Evolutionary conservation across 345 rosid species (phyloP), one percentile per base, ranked within the genome.

Genomic region (Cardamine occulta): DNA sequence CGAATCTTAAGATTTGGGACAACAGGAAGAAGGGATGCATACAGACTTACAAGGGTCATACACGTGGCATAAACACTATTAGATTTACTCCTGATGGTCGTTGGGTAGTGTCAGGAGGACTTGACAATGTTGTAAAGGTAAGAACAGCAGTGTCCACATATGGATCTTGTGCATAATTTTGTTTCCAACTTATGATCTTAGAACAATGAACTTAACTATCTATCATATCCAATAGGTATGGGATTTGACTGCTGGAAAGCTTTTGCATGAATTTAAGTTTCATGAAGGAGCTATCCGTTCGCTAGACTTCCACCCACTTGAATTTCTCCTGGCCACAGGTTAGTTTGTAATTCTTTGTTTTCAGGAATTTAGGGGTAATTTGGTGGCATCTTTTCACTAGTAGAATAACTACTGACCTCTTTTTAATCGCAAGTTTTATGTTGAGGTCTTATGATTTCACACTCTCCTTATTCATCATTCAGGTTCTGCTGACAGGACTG

Each of bases 31-130:
- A 93, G 72, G 99, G 97, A 52, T 89, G 98, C 80, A 89, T 89
- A 77, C 99, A 93, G 79, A 93, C 97, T 2, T 93, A 90, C 86
- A 90, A 86, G 85, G 98, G 99, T 49, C 98, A 95, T 73, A 84
- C 89, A 12, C 89, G 78, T 79, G 96, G 91, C 70, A 74, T 95
- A 66, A 81, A 81, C 80, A 88, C 96, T 47, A 93, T 95, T 67
- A 87, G 82, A 64, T 95, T 95, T 82, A 79, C 85, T 68, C 99
- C 99, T n/a, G 98, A 95, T 88, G 99, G 99, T 58, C 99, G 98
- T 24, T 95, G 99, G 99, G 96, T 95, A 28, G 96, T 95, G 77
- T 90, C 99, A 34, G 99, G 99, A 79, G 99, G 99, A 84, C 74
- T 65, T 74, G 99, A 95, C 80, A 93, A 88, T 83, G 85, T 76